These are phyloP conservation scores for Metschnikowia continentalis DNA, from an alignment of 805 yeast genomes.

Conservation along the genomic window DNA sequence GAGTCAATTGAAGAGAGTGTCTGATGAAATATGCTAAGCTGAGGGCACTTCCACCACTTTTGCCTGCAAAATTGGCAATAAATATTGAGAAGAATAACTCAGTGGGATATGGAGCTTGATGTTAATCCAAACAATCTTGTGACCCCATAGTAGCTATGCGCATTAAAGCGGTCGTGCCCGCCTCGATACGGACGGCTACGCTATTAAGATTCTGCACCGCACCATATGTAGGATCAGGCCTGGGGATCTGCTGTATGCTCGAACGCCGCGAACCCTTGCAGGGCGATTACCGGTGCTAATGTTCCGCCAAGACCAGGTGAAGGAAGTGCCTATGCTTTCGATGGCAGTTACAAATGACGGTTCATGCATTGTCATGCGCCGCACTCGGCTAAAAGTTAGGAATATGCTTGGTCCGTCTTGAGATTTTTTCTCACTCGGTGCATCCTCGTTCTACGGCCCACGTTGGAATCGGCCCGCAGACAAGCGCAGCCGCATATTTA, in stretches of 20 bases:
- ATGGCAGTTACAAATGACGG: not conserved
- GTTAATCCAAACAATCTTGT: not conserved
- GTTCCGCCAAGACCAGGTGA: not conserved
- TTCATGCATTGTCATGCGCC: slow-evolving; percentile 1
- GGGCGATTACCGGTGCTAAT: not conserved
- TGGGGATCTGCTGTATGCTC: not conserved
- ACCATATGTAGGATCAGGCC: not conserved
- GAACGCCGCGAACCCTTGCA: slow-evolving; percentile 4
- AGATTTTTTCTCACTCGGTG: not conserved
- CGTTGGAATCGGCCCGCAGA: not conserved
- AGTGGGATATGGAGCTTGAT: not conserved
- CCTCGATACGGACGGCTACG: not conserved
- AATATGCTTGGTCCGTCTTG: not conserved
- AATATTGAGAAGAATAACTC: not conserved
- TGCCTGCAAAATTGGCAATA: slow-evolving; percentile 2
- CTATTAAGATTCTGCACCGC: not conserved
- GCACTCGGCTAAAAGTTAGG: slow-evolving; percentile 1
- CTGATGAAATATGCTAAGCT: not conserved
- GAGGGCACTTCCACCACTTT: not conserved
- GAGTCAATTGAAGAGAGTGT: not conserved
- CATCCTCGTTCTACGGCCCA: slow-evolving; percentile 1
- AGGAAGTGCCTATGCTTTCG: not conserved
- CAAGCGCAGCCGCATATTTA: slow-evolving; percentile 1
- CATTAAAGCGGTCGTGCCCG: slow-evolving; percentile 1
- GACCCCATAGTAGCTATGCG: slow-evolving; percentile 4